A percentile compares a stretch with the other conserved stretches of the same genome.
Evolutionary conservation across 441 rosid genomes (phyloP).

Genomic region (Theobroma grandiflorum): DNA sequence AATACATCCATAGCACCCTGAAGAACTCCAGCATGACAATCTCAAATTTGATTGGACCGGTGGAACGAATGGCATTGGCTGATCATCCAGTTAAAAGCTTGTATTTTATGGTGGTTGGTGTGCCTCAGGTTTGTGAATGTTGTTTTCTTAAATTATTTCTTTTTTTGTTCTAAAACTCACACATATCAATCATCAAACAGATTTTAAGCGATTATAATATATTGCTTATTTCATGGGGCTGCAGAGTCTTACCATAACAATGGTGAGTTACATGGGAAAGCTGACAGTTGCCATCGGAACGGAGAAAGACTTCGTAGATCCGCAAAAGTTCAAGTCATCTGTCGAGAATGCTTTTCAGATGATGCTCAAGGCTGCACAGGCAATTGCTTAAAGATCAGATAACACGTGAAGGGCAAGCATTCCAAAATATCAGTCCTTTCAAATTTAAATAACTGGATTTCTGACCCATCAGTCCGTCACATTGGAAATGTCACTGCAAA

Average conservation of each 20-base stretch:
- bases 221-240: neutral
- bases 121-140: constrained; percentile 45
- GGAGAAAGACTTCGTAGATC: constrained; percentile 53
- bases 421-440: no score
- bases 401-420: no score
- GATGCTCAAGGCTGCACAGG: constrained; percentile 40
- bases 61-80: constrained; percentile 48
- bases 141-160: no score
- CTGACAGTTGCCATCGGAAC: constrained; percentile 48
- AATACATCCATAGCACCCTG: constrained; percentile 30
- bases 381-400: neutral
- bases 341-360: constrained; percentile 47
- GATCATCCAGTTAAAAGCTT: constrained; percentile 54
- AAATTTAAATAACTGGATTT: no score
- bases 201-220: neutral
- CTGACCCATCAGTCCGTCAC: no score
- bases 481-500: no score
- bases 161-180: neutral
- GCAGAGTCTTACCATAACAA: constrained; percentile 51
- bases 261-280: constrained; percentile 57
- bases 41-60: constrained; percentile 53
- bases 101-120: constrained; percentile 46
- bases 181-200: neutral
- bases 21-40: constrained; percentile 50
- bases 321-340: constrained; percentile 42